Evolutionary conservation across 768 basidiomycete genomes (phyloP), one percentile per base, ranked within the genome.

Genomic region (Exidia glandulosa): DNA sequence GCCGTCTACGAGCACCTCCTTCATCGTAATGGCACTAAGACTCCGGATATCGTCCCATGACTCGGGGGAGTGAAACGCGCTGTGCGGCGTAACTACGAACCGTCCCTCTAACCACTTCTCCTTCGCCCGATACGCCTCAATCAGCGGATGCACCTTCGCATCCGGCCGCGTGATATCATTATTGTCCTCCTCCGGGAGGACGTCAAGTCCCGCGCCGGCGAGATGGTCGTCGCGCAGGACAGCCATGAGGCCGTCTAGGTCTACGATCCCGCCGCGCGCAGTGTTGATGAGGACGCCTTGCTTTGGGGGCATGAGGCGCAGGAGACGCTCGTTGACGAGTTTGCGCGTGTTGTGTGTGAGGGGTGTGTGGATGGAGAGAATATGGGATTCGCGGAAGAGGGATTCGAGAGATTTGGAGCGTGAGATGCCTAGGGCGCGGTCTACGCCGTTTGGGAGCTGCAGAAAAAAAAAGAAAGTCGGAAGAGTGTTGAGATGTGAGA

Each of bases 1-100:
- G 62, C 69, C 7, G 45, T 80, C 41, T 67, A 73, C 52, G 62
- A 68, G 32, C 61, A 67, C 27, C 37, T 57, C 59, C 59, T 59
- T 48, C 52, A 55, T 54, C n/a, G 58, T 62, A 29, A 59, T 27
- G 31, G 47, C 59, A 12, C 52, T 56, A 59, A 59, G 54, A 13
- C 14, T 33, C 9, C 64, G 36, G 48, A 66, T 66, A 29, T 66
- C 66, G 12, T 61, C 54, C 37, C 59, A 64, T 13, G 55, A 33
- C 19, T 57, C 32, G 5, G 63, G 63, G 4, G 60, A 60, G 36
- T 54, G 64, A 45, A 65, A 66, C 12, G 64, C 66, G 13, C 57
- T 36, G 36, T 66, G 64, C 10, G 61, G 65, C 3, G 64, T 60
- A 29, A 65, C 27, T n/a, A 63, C 58, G 16, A 65, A 23, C 30